Base-by-base conservation (phyloP, 2,329 filamentous ascomycete genomes). In the Paraphoma chrysanthemicola region DNA sequence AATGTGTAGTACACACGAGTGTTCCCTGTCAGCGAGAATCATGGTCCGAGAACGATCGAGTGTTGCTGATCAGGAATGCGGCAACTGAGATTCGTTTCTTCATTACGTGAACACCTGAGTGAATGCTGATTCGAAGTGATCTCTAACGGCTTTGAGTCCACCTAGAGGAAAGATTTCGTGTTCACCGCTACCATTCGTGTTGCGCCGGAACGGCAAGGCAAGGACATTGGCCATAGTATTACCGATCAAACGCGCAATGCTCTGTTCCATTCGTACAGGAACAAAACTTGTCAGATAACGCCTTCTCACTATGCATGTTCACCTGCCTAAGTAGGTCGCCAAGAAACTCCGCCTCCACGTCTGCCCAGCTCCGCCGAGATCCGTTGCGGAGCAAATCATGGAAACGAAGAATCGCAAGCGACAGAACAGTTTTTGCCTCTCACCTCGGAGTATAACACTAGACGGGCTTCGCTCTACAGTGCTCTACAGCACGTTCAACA, bases 251-350 rank as follows among this genome's bases (percentile, higher is more conserved):
- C 33, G 10, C 33, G 10, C 10, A 38, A 44, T 44, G 42, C 8
- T 44, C 18, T 28, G 8, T 11, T 11, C 33, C 33, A 3, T 38
- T 38, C 33, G 23, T n/a, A 17, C 41, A 17, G 18, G 45, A 23
- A 23, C 23, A 23, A 23, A 47, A 47, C 8, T 36, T 31, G 33
- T 38, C 45, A 23, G 31, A 33, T 16, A 48, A 48, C 33, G 46
- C 10, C 28, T 38, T n/a, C 18, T 48, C 33, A 23, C 33, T 23
- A 12, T 12, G 23, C 16, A 48, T 31, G 41, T 44, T 18, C 41
- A 51, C 48, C 48, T 51, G 48, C 48, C 48, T 51, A 44, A 38
- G 17, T 44, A 36, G 41, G 48, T 36, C 28, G 48, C 48, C 48
- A 51, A 51, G 48, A 8, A 23, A 28, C 36, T 44, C 28, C 41